Base-by-base conservation (phyloP, 179 eudicot species). In the Camellia oleifera region DNA sequence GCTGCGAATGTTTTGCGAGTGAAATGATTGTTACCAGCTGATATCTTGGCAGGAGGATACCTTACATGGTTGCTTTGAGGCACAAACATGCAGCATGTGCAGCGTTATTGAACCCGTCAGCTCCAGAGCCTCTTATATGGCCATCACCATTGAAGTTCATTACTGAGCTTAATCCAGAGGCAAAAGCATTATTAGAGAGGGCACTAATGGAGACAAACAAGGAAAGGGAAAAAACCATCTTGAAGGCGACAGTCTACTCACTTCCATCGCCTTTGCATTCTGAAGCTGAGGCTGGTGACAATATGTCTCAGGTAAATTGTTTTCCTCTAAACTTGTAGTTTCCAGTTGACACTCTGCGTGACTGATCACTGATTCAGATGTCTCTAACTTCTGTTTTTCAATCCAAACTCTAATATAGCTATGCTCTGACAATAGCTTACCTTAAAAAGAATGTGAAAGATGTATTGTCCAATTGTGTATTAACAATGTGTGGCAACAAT, bases 71-170 rank as follows among this genome's bases (percentile, higher is more conserved):
- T 81, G 98, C 98, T 79, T 62, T 90, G 76, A 91, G 88, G 86
- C 82, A 89, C 83, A 88, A 84, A 72, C 88, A 92, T 15, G 86
- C 86, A 54, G 83, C 85, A 32, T 94, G 97, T 85, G 97, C 98
- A 52, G 93, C 98, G 46, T 71, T 94, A 78, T 80, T 93, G 80
- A 90, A 93, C 79, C 98, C 98, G 42, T 86, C 91, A 71, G 87
- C 98, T 6, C 94, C 95, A 17, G 98, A 88, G 86, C 98, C 98
- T 83, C 91, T 94, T 60, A 88, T 93, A 20, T 92, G 97, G 97
- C 98, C 98, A 15, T 90, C 97, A 26, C 92, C 97, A 1, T 82
- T 93, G 80, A 93, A 94, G 83, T 93, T 94, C 83, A 93, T 94
- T 76, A 86, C 94, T 53, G 93, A 94, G 76, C 97, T 94, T 69